Evolutionary conservation across 2,329 filamentous ascomycete genomes (phyloP).

Genomic region (Pleomassaria siparia): DNA sequence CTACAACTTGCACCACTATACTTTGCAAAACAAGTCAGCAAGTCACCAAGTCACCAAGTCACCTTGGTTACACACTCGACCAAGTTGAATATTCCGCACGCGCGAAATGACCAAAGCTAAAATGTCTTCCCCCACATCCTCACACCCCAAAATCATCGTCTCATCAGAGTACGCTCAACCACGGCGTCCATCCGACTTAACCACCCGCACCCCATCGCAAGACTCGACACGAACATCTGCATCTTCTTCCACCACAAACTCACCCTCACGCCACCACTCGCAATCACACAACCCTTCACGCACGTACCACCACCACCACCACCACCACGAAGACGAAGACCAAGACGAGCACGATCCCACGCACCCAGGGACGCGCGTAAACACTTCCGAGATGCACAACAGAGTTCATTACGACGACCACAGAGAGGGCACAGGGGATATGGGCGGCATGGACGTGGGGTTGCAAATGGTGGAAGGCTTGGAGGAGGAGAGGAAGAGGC

Average conservation of each 20-base stretch:
- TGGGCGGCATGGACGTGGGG: not conserved
- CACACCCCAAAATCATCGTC: not conserved
- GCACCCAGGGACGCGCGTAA: not conserved
- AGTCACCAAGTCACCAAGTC: too few relatives aligned
- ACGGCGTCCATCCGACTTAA: too few relatives aligned
- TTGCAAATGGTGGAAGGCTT: not conserved
- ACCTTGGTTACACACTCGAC: too few relatives aligned
- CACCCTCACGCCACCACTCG: too few relatives aligned
- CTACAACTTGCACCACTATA: too few relatives aligned
- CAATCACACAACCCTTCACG: not conserved
- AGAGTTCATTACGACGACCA: not conserved
- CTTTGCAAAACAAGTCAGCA: too few relatives aligned
- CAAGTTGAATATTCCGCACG: not conserved
- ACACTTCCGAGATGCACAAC: not conserved
- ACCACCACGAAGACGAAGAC: not conserved
- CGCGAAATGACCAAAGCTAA: not conserved
- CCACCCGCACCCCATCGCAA: not conserved
- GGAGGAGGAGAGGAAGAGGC: slow-evolving; percentile 2
- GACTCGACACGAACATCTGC: not conserved
- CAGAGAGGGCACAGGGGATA: not conserved
- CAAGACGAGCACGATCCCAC: not conserved
- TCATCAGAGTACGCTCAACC: too few relatives aligned
- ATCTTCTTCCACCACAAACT: not conserved
- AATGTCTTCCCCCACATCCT: not conserved
- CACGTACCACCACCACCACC: not conserved